A percentile compares a stretch with the other conserved stretches of the same genome.
These are phyloP conservation scores for Solidago caesia DNA, from an alignment of 129 eudicot species.

Conservation along the genomic window DNA sequence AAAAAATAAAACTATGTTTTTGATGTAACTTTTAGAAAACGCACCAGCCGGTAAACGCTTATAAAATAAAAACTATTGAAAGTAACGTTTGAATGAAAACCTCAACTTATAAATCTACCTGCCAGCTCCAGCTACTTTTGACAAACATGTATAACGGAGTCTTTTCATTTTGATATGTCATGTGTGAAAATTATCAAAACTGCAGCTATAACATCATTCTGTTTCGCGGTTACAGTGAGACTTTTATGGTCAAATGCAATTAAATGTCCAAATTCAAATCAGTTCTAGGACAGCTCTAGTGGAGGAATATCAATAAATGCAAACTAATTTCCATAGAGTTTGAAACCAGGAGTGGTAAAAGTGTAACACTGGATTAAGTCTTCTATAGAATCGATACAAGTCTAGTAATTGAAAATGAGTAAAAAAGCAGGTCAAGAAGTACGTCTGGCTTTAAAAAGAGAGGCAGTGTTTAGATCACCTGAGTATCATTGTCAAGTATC, in stretches of 20 bases:
- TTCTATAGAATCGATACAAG: background rate
- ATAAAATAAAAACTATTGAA: too few species aligned
- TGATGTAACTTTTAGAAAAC: too few species aligned
- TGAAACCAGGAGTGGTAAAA: background rate
- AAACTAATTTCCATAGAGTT: background rate
- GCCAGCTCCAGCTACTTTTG: too few species aligned
- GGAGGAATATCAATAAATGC: background rate
- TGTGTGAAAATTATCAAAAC: background rate
- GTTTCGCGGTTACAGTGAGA: background rate
- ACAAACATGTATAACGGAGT: too few species aligned
- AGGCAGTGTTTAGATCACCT: constrained; percentile 11
- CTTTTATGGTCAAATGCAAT: constrained; percentile 6
- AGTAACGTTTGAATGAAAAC: too few species aligned
- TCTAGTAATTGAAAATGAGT: background rate
- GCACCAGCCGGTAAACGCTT: too few species aligned
- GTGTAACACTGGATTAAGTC: background rate
- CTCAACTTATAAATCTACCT: too few species aligned
- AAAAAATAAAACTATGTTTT: too few species aligned
- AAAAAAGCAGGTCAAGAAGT: background rate
- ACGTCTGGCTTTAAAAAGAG: background rate
- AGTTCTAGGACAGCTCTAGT: background rate
- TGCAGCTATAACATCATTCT: background rate
- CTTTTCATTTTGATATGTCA: background rate
- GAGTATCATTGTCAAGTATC: constrained; percentile 5
- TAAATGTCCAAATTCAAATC: background rate